phyloP scores from a whole-genome alignment of 169 alveolate genomes.

The Theileria luwenshuni region DNA sequence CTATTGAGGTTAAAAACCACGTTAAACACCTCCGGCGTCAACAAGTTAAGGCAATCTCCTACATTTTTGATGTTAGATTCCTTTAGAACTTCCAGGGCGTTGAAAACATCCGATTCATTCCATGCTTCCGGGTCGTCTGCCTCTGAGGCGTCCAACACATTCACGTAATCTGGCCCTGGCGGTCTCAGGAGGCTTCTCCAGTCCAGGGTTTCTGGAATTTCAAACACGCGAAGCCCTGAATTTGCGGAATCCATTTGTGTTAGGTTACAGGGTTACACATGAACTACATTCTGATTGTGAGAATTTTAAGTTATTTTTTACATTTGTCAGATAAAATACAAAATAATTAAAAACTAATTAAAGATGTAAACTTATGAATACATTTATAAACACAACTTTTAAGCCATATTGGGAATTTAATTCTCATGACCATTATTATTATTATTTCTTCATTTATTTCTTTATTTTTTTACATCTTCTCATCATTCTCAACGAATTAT shows the following conservation, averaged over 20 bases:
- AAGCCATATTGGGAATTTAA: no score
- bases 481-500: neutral
- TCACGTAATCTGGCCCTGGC: slow-evolving; percentile 59
- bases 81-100: slow-evolving; percentile 24
- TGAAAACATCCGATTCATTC: slow-evolving; percentile 46
- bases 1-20: slow-evolving; percentile 52
- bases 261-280: neutral
- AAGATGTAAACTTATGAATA: no score
- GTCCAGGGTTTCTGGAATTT: slow-evolving; percentile 68
- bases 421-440: no score
- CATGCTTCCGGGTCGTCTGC: slow-evolving; percentile 66
- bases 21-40: slow-evolving; percentile 46
- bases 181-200: slow-evolving; percentile 58
- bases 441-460: neutral
- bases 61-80: slow-evolving; percentile 28
- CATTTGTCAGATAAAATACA: neutral
- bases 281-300: neutral
- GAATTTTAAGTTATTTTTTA: neutral
- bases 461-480: neutral
- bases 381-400: no score
- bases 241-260: slow-evolving; percentile 30
- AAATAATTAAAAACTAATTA: neutral
- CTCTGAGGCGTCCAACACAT: slow-evolving; percentile 55
- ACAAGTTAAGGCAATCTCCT: slow-evolving; percentile 35
- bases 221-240: slow-evolving; percentile 23